phyloP scores from a whole-genome alignment of 176 grass and related monocot genomes.

The Echinochloa phyllopogon region DNA sequence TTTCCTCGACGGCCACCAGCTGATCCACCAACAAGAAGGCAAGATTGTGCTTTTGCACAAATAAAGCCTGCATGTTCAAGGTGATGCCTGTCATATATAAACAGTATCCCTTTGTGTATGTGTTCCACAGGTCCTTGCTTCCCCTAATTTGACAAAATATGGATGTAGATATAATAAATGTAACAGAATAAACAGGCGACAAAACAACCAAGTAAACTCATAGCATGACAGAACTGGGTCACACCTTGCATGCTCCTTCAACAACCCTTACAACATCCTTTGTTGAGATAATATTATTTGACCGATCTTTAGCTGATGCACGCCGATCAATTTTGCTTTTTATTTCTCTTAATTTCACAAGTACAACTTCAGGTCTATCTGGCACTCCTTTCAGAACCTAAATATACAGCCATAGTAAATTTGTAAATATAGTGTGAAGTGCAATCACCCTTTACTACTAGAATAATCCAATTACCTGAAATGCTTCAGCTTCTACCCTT shows the following conservation, averaged over 20 bases:
- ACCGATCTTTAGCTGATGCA: conserved; percentile 70
- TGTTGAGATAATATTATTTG: conserved; percentile 77
- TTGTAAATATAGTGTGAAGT: conserved; percentile 44
- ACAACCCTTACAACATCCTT: conserved; percentile 95
- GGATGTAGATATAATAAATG: conserved; percentile 12
- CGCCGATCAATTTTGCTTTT: conserved; percentile 91
- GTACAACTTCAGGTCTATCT: conserved; percentile 91
- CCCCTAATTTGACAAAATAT: conserved; percentile 65
- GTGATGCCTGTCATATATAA: conserved; percentile 96
- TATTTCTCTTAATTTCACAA: conserved; percentile 95
- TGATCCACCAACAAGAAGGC: conserved; percentile 87
- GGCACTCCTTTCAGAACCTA: conserved; percentile 95
- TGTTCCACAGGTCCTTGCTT: conserved; percentile 99
- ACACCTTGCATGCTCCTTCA: conserved; percentile 88
- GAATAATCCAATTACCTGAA: conserved; percentile 58
- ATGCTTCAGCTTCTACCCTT: conserved; percentile 93
- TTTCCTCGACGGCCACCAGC: conserved; percentile 58
- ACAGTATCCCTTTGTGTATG: conserved; percentile 88
- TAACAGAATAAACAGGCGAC: conserved; percentile 3
- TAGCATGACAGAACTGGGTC: conserved; percentile 24
- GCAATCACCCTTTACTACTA: background rate
- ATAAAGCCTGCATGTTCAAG: conserved; percentile 98
- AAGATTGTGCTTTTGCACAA: conserved; percentile 95
- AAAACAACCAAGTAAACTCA: conserved; percentile 16
- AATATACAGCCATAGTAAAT: conserved; percentile 23